Percentiles rank a stretch among this genome's conserved stretches.
These are phyloP conservation scores for Hymenoscyphus albidus DNA, from an alignment of 2,329 filamentous ascomycete genomes.

Conservation along the genomic window DNA sequence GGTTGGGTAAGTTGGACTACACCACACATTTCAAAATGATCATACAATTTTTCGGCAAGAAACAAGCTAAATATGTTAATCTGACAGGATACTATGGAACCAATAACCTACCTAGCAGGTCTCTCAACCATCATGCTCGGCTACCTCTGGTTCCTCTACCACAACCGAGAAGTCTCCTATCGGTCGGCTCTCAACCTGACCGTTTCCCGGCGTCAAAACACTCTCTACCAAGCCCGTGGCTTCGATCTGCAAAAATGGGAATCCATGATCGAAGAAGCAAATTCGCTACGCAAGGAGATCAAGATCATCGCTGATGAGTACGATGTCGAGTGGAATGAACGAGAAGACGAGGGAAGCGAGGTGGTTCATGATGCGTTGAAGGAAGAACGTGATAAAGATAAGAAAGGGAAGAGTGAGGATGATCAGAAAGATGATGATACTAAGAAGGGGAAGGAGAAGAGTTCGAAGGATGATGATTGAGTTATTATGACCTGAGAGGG, in stretches of 20 bases:
- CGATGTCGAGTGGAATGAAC: conserved; percentile 85
- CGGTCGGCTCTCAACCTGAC: conserved; percentile 83
- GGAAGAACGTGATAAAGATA: conserved; percentile 42
- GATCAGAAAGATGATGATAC: conserved; percentile 36
- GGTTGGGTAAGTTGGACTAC: conserved; percentile 55
- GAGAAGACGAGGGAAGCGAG: conserved; percentile 65
- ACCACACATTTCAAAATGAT: neutral
- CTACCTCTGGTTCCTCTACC: conserved; percentile 91
- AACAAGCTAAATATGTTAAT: neutral
- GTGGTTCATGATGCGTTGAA: conserved; percentile 57
- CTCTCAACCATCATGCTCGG: conserved; percentile 81
- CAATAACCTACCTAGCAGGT: conserved; percentile 85
- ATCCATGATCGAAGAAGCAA: conserved; percentile 72
- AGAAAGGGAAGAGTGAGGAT: conserved; percentile 37
- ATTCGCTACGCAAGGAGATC: conserved; percentile 72
- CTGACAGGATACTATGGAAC: conserved; percentile 57
- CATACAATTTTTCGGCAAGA: neutral
- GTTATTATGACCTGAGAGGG: neutral
- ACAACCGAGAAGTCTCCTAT: conserved; percentile 86
- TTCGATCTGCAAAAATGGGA: conserved; percentile 80
- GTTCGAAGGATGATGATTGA: neutral
- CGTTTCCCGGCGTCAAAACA: conserved; percentile 70
- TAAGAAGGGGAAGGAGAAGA: conserved; percentile 16
- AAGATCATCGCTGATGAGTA: conserved; percentile 79
- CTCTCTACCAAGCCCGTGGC: conserved; percentile 70